Evolutionary conservation across 169 alveolate species (phyloP), one percentile per base, ranked within the genome.

Genomic region (Plasmodium cynomolgi): DNA sequence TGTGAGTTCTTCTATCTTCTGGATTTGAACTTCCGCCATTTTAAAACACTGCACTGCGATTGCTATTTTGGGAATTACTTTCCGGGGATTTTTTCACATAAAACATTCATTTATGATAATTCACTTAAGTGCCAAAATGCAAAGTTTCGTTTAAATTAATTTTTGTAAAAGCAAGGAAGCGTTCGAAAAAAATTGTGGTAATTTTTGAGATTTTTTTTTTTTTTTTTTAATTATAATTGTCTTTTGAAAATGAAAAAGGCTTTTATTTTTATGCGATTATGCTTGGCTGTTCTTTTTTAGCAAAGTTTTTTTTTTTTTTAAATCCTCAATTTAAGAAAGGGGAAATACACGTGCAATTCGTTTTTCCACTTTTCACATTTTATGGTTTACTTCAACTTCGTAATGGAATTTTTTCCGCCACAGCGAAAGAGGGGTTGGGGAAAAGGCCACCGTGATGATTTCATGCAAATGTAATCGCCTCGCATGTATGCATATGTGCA

Each of bases 11-110:
- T 79, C 85, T 75, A 50, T 20, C 71, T 79, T 86, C 68, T 54
- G 86, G 50, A 33, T 17, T 54, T 86, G 80, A 41, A 77, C 93
- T 39, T 86, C 86, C 39, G 72, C 81, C 93, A 86, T 86, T 75
- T 50, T 86, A 33, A 86, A 50, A 29, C 20, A 39, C 54, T 79
- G 50, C 29, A 31, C 41, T 37, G 50, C 29, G 50, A 6, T 77
- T 31, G 20, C 50, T 37, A 26, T 37, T 77, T 77, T 37, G 26
- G 58, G 50, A 23, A 77, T 77, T n/a, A 26, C 77, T 9, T 68
- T 68, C 77, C 31, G 77, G 31, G 31, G 17, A 23, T 26, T 68
- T 26, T 68, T 68, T 68, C 37, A 68, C 37, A 68, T 68, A 68
- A 68, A 68, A 68, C 31, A 23, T 26, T 68, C 41, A 68, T 68